Conservation (phyloP, 2,329 filamentous ascomycete genomes). For the Drechslerella dactyloides region DNA sequence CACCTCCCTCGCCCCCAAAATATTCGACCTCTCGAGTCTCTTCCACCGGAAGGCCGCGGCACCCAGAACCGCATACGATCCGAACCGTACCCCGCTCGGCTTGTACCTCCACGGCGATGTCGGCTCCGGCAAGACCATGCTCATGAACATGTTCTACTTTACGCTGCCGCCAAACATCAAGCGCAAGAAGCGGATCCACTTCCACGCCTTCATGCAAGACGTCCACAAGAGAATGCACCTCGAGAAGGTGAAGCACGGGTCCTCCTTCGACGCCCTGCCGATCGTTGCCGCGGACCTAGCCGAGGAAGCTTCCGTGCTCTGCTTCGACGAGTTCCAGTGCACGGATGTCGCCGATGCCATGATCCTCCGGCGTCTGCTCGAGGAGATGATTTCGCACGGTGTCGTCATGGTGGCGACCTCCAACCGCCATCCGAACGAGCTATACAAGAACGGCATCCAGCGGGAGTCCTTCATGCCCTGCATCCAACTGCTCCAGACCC, state of each 20-base stretch:
- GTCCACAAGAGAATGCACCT: slow-evolving; percentile 98
- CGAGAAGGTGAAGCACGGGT: slow-evolving; percentile 87
- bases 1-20: slow-evolving; percentile 47
- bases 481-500: slow-evolving; percentile 85
- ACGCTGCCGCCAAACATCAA: slow-evolving; percentile 94
- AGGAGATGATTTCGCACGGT: slow-evolving; percentile 93
- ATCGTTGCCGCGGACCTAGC: slow-evolving; percentile 96
- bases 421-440: slow-evolving; percentile 92
- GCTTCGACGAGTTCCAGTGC: slow-evolving; percentile 98
- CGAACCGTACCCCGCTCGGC: slow-evolving; percentile 79
- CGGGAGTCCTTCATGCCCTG: slow-evolving; percentile 93
- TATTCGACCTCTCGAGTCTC: slow-evolving; percentile 43
- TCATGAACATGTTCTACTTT: slow-evolving; percentile 96
- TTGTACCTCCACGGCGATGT: slow-evolving; percentile 97
- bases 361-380: slow-evolving; percentile 87
- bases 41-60: slow-evolving; percentile 27
- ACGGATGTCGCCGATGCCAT: slow-evolving; percentile 93
- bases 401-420: slow-evolving; percentile 95
- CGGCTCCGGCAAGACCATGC: slow-evolving; percentile 97
- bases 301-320: slow-evolving; percentile 76
- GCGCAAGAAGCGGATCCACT: slow-evolving; percentile 91
- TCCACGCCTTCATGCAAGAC: slow-evolving; percentile 99
- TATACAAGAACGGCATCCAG: slow-evolving; percentile 98
- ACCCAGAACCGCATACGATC: slow-evolving; percentile 55
- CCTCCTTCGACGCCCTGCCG: slow-evolving; percentile 85